Evolutionary conservation across 2,329 filamentous ascomycete species (phyloP).

Genomic region (Boeremia lycopersici): DNA sequence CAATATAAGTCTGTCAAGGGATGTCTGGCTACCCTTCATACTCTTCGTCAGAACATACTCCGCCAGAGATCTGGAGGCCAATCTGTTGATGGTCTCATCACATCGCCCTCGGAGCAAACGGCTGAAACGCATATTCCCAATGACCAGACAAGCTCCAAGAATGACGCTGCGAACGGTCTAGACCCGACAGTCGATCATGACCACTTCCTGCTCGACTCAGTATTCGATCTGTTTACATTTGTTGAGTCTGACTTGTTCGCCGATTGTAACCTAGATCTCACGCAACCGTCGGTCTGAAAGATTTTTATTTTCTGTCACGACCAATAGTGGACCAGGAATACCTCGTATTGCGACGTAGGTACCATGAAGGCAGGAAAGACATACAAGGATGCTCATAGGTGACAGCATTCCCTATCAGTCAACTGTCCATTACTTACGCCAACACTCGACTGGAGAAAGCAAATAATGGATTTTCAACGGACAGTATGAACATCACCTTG

Average conservation of each 20-base stretch:
- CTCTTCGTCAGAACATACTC: slow-evolving; percentile 4
- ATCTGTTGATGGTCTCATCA: background rate
- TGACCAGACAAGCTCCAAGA: background rate
- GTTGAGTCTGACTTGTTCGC: slow-evolving; percentile 1
- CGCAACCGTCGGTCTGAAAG: background rate
- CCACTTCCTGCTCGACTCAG: background rate
- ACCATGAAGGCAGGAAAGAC: no score
- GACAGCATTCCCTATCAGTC: no score
- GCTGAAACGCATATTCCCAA: background rate
- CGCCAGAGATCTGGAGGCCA: background rate
- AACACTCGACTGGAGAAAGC: no score
- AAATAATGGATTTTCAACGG: no score
- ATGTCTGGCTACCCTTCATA: slow-evolving; percentile 7
- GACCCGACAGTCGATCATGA: background rate
- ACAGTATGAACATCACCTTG: no score
- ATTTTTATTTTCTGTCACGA: no score
- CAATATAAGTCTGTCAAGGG: slow-evolving; percentile 9
- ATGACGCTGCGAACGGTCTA: background rate
- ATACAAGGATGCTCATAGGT: no score
- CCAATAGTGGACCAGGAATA: background rate
- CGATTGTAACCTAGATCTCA: slow-evolving; percentile 3
- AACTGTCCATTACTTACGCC: no score
- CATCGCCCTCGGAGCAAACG: background rate
- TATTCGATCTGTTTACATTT: slow-evolving; percentile 5
- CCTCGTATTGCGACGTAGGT: no score